Evolutionary conservation across 2,329 filamentous ascomycete genomes (phyloP), one percentile per base, ranked within the genome.

Genomic region (Penicillium sp.): DNA sequence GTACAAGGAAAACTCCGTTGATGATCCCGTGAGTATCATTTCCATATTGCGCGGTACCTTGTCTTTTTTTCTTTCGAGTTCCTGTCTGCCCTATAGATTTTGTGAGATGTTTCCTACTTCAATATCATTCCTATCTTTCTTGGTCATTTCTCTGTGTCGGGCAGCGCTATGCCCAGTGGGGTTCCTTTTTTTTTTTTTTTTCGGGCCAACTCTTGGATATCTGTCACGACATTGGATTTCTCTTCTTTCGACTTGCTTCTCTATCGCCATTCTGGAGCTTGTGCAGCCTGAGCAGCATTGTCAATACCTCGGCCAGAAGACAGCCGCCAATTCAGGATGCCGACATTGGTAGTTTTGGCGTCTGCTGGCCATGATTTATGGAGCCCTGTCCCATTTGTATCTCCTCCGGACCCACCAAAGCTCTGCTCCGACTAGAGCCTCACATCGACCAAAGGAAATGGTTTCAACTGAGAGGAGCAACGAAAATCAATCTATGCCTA

Each of bases 1-100:
- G 55, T 75, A 75, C 68, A 76, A 76, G 67, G 71, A 75, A 64
- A 72, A 75, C 53, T 65, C 72, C 42, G 56, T 64, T 50, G 70
- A 70, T 52, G 71, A 75, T 67, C 66, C 72, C 57, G 74, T 76
- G 67, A 74, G 73, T 72, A 60, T 53, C 46, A 39, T 43, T 40
- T 40, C 24, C 31, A 15, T 24, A 26, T 24, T 38, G 26, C 13
- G n/a, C 12, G 10, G 22, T 47, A 43, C 17, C 21, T 45, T 49
- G 6, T 24, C 22, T 55, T 53, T 26, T 53, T 26, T 26, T 21
- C 22, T 29, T 13, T 41, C 35, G 3, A 41, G 2, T 26, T 24
- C 17, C 33, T 29, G 26, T 28, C 28, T 29, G 26, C 37, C 28
- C 7, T 22, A 49, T 44, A 49, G 46, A 44, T 35, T 32, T n/a